Base-by-base conservation (phyloP, 2,329 filamentous ascomycete genomes). In the Fusarium illudens region DNA sequence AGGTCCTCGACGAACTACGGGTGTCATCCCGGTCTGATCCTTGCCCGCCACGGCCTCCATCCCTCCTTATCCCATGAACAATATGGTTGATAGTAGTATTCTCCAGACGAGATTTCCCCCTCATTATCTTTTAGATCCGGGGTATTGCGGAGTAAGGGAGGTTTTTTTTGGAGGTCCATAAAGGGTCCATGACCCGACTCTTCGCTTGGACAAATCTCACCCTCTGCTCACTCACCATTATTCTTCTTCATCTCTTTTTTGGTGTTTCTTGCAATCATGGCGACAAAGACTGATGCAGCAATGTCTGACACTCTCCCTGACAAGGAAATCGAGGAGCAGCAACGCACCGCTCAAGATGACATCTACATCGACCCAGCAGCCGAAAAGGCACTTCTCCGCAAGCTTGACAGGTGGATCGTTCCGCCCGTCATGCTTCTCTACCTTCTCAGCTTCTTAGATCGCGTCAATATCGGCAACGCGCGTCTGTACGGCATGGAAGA, bases 351-450 rank as follows among this genome's bases (percentile, higher is more conserved):
- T 1, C 65, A 61, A 6, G 62, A 66, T 58, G 71, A 74, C 29
- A 60, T 75, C 19, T 71, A 70, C 20, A 75, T 77, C n/a, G 76
- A 78, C 12, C 64, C 70, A 6, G 73, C 51, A 9, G 73, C 72
- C 7, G 76, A 78, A 54, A 71, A 71, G n/a, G 69, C 60, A 20
- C 81, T 90, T 12, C 79, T 87, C 3, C 76, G 77, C 62, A 90
- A 91, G 73, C 87, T 91, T 17, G 89, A 91, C 68, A 70, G 87
- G 4, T 86, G 82, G 72, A 84, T 90, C 60, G 80, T 90, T 2
- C 89, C 89, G 0, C 89, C 87, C 0, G 87, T 90, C 1, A 80
- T 87, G 5, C 67, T 90, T 4, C 80, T 91, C 6, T 91, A 90
- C 67, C 80, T 90, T 2, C 53, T 77, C n/a, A 73, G 68, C 4